A percentile compares a stretch with the other conserved stretches of the same genome.
phyloP scores from a whole-genome alignment of 2,329 filamentous ascomycete species.

The Paramyrothecium roridum region DNA sequence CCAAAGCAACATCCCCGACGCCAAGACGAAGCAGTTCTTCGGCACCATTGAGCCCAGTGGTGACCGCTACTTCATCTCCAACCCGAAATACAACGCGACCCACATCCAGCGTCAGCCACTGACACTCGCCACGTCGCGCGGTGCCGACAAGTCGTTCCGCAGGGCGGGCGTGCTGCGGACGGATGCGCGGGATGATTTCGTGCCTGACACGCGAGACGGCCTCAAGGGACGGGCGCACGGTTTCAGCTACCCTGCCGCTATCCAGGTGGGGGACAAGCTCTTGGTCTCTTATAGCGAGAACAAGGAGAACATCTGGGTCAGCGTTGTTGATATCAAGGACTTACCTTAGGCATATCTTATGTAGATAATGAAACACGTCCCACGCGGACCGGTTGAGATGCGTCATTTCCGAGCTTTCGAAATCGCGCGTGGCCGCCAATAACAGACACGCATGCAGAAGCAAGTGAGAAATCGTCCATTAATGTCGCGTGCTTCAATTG shows the following conservation, averaged over 20 bases:
- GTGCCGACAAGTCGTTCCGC: constrained; percentile 1
- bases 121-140: background rate
- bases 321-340: constrained; percentile 11
- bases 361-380: no score
- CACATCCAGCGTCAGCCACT: background rate
- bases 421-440: no score
- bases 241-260: constrained; percentile 17
- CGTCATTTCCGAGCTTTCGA: no score
- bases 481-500: no score
- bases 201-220: constrained; percentile 17
- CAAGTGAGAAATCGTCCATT: no score
- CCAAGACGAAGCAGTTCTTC: constrained; percentile 17
- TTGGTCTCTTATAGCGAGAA: constrained; percentile 20
- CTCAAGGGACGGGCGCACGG: constrained; percentile 14
- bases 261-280: constrained; percentile 15
- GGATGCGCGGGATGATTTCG: constrained; percentile 13
- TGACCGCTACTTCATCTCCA: background rate
- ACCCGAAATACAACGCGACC: background rate
- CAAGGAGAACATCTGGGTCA: constrained; percentile 23
- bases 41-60: constrained; percentile 5
- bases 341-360: constrained; percentile 3
- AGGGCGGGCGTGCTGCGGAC: constrained; percentile 15
- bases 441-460: no score
- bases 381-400: no score
- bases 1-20: constrained; percentile 17